Conservation (phyloP, 768 basidiomycete genomes). For the Strobilomyces confusus region DNA sequence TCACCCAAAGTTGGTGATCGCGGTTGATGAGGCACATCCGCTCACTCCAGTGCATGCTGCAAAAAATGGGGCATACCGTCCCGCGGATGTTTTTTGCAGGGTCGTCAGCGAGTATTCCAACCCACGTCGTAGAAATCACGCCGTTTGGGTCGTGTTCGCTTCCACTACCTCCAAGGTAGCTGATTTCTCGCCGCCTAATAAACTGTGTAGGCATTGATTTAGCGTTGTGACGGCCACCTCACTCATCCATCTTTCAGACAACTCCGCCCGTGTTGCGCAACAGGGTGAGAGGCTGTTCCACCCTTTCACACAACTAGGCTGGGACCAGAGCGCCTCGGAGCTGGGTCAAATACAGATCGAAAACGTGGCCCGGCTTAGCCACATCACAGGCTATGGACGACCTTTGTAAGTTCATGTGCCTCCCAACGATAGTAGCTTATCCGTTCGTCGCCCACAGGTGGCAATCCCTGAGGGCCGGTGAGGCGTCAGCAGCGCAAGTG, state of each 20-base stretch:
- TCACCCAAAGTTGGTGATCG: slow-evolving; percentile 10
- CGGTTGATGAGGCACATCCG: slow-evolving; percentile 11
- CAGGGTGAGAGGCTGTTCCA: not conserved
- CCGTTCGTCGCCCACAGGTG: not conserved
- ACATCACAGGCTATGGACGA: not conserved
- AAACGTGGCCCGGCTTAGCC: not conserved
- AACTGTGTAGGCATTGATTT: not conserved
- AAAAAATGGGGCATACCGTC: not conserved
- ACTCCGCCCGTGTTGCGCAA: not conserved
- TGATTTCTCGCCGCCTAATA: slow-evolving; percentile 3
- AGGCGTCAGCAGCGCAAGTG: not conserved
- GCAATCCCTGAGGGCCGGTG: slow-evolving; percentile 2
- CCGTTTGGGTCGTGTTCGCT: slow-evolving; percentile 15
- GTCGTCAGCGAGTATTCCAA: slow-evolving; percentile 8
- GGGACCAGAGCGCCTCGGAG: slow-evolving; percentile 11
- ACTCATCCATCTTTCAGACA: slow-evolving; percentile 2
- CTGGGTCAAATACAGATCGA: not conserved
- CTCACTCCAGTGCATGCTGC: not conserved
- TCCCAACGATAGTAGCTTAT: not conserved
- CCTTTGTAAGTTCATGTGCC: not conserved
- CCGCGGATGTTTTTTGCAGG: not conserved
- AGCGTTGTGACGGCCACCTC: not conserved
- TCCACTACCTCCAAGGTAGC: slow-evolving; percentile 13
- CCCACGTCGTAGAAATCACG: not conserved
- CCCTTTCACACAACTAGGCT: slow-evolving; percentile 11